Conservation (phyloP, 148 eudicot genomes). For the Camellia japonica region DNA sequence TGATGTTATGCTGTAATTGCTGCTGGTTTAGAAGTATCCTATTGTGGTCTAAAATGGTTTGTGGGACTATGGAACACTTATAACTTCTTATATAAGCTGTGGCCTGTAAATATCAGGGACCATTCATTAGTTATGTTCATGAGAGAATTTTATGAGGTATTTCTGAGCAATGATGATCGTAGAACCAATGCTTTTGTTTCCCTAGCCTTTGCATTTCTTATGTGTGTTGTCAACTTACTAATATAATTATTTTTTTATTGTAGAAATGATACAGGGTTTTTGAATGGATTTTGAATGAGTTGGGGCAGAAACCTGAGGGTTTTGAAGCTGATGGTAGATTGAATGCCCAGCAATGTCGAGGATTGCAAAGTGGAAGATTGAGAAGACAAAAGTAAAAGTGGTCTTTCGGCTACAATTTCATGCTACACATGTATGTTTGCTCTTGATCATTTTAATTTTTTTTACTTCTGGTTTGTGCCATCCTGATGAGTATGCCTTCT, state of each 20-base stretch:
- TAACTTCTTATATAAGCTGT: background rate
- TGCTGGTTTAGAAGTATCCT: no score
- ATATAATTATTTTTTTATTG: conserved; percentile 1
- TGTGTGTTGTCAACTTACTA: background rate
- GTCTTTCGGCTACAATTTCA: conserved; percentile 96
- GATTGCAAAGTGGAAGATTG: conserved; percentile 74
- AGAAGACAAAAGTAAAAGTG: conserved; percentile 90
- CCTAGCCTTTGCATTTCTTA: background rate
- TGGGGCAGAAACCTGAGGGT: conserved; percentile 17
- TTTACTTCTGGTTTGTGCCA: conserved; percentile 3
- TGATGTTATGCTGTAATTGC: no score
- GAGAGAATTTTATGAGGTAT: background rate
- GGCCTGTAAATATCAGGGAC: background rate
- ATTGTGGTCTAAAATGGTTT: no score
- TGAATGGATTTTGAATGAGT: conserved; percentile 12
- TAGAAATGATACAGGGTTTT: conserved; percentile 5
- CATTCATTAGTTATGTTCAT: background rate
- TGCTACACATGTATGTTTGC: conserved; percentile 83
- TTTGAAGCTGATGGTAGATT: conserved; percentile 29
- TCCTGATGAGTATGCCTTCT: background rate
- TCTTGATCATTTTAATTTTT: background rate
- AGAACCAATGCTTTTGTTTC: background rate
- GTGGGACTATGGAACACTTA: no score
- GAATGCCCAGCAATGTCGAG: conserved; percentile 61
- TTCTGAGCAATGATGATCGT: background rate